Percentiles rank a stretch among this genome's conserved stretches.
These are phyloP conservation scores for Phytopythium montanum DNA, from an alignment of 352 stramenopile genomes.

Conservation along the genomic window DNA sequence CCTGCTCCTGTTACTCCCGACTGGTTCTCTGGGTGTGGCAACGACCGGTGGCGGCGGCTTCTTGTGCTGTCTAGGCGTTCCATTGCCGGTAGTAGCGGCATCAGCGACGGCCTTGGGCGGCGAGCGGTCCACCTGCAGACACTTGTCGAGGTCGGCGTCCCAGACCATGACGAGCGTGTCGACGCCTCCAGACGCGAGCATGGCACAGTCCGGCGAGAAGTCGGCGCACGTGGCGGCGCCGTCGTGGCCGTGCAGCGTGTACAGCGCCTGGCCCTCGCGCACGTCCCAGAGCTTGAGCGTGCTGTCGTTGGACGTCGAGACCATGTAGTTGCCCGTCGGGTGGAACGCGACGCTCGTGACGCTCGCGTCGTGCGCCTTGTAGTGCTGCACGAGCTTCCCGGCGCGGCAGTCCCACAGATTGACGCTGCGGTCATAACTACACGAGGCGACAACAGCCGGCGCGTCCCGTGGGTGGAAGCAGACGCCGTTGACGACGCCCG, in stretches of 20 bases:
- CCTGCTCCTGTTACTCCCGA: not conserved
- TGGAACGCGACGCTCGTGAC: conserved; percentile 88
- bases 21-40: conserved; percentile 7
- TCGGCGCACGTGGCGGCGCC: conserved; percentile 57
- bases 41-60: conserved; percentile 6
- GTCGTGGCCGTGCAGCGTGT: conserved; percentile 89
- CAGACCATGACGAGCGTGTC: conserved; percentile 87
- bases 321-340: conserved; percentile 86
- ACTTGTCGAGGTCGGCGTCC: conserved; percentile 81
- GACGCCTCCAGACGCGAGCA: conserved; percentile 64
- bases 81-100: not conserved
- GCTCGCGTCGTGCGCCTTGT: conserved; percentile 82
- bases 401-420: conserved; percentile 88
- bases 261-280: conserved; percentile 90
- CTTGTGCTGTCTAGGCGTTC: conserved; percentile 4
- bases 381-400: conserved; percentile 88
- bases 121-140: conserved; percentile 39
- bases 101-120: conserved; percentile 15
- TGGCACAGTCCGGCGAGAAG: conserved; percentile 68
- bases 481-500: conserved; percentile 77
- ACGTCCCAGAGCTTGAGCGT: conserved; percentile 93
- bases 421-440: conserved; percentile 66
- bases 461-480: conserved; percentile 83
- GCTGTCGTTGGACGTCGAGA: conserved; percentile 87
- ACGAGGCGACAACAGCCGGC: conserved; percentile 47